These are phyloP conservation scores for Nakazawaea ernobii DNA, from an alignment of 805 yeast species.

Conservation along the genomic window DNA sequence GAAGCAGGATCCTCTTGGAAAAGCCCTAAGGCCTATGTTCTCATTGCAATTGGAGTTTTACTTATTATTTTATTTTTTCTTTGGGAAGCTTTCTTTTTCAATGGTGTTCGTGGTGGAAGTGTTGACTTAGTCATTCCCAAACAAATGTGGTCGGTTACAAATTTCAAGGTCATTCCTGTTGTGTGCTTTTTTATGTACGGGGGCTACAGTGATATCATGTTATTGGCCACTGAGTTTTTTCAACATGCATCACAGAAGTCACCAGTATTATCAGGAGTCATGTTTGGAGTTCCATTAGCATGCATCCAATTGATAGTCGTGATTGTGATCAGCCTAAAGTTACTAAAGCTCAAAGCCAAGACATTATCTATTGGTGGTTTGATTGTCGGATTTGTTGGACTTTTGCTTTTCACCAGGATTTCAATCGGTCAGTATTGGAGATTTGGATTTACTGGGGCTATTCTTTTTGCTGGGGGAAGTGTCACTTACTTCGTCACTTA, in stretches of 20 bases:
- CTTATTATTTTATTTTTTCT: slow-evolving; percentile 21
- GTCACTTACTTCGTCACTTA: slow-evolving; percentile 30
- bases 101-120: slow-evolving; percentile 13
- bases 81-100: slow-evolving; percentile 22
- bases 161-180: slow-evolving; percentile 20
- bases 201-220: too few species aligned
- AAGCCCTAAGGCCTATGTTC: slow-evolving; percentile 34
- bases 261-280: not conserved
- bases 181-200: slow-evolving; percentile 1
- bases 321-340: not conserved
- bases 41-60: slow-evolving; percentile 32
- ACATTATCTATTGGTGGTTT: not conserved
- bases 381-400: not conserved
- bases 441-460: not conserved
- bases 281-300: not conserved
- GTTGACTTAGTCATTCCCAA: slow-evolving; percentile 23
- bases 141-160: slow-evolving; percentile 20
- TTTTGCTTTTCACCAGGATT: not conserved
- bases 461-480: slow-evolving; percentile 19
- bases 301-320: not conserved
- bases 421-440: not conserved
- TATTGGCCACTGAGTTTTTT: not conserved
- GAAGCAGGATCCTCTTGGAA: slow-evolving; percentile 41
- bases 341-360: not conserved
- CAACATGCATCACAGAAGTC: not conserved